A percentile compares a stretch with the other conserved stretches of the same genome.
These are phyloP conservation scores for Phytophthora idaei DNA, from an alignment of 352 stramenopile species.

Conservation along the genomic window DNA sequence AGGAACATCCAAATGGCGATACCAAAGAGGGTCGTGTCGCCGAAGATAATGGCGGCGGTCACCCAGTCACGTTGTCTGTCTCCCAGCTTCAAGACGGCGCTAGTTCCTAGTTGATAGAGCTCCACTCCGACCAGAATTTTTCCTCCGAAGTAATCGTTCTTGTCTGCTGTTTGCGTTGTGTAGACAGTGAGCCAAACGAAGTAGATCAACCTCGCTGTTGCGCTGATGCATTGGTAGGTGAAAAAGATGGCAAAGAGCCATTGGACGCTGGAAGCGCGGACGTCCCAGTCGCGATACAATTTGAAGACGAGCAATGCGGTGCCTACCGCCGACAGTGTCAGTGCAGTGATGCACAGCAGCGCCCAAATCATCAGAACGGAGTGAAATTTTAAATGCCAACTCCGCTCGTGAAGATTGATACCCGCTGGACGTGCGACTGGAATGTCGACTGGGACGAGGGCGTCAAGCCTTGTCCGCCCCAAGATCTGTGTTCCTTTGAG, in stretches of 20 bases:
- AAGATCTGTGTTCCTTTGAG: neutral
- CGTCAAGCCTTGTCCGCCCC: conserved; percentile 7
- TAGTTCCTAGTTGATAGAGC: conserved; percentile 37
- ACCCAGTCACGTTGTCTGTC: conserved; percentile 33
- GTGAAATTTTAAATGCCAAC: conserved; percentile 10
- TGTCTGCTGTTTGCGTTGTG: neutral
- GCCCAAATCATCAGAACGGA: conserved; percentile 36
- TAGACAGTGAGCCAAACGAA: conserved; percentile 31
- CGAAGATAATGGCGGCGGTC: conserved; percentile 32
- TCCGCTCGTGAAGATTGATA: too few relatives aligned
- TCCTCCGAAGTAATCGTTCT: conserved; percentile 4
- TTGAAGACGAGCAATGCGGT: conserved; percentile 41
- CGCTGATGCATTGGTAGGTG: conserved; percentile 32
- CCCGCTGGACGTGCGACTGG: conserved; percentile 4
- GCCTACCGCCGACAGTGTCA: conserved; percentile 31
- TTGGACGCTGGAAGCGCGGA: conserved; percentile 34
- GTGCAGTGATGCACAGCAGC: conserved; percentile 19
- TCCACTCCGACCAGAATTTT: conserved; percentile 23
- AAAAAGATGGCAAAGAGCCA: conserved; percentile 41
- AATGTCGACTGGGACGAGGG: conserved; percentile 28
- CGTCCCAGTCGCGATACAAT: conserved; percentile 36
- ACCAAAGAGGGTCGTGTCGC: conserved; percentile 38
- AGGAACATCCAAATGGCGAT: conserved; percentile 39
- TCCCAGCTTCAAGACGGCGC: conserved; percentile 33
- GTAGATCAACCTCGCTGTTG: conserved; percentile 22